phyloP scores from a whole-genome alignment of 495 filamentous ascomycete species.

The Aspergillus avenaceus region DNA sequence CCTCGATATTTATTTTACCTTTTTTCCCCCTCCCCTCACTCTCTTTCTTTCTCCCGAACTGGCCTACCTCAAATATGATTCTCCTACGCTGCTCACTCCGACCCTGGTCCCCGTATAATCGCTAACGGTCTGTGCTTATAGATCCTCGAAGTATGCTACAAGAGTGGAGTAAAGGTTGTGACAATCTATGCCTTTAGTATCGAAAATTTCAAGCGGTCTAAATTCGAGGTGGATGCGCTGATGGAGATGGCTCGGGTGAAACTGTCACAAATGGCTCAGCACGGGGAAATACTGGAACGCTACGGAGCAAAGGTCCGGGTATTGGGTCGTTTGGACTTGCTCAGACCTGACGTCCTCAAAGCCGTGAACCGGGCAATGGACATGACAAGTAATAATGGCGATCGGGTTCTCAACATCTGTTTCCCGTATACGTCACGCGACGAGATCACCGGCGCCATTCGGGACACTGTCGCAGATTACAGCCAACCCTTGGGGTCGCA shows the following conservation, averaged over 20 bases:
- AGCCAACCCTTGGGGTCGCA: constrained; percentile 56
- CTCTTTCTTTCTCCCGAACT: not conserved
- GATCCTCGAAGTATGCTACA: constrained; percentile 97
- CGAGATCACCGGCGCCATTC: constrained; percentile 91
- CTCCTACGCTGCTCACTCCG: no score
- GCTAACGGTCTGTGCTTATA: constrained; percentile 20
- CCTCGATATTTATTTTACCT: not conserved
- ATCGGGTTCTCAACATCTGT: constrained; percentile 88
- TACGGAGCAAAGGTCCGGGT: constrained; percentile 87
- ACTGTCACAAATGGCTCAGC: constrained; percentile 82
- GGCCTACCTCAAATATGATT: not conserved
- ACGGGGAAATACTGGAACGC: constrained; percentile 86
- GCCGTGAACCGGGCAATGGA: constrained; percentile 78
- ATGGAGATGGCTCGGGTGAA: constrained; percentile 99
- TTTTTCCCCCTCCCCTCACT: not conserved
- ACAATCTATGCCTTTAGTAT: constrained; percentile 98
- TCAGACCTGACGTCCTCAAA: constrained; percentile 81
- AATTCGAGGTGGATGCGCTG: constrained; percentile 92
- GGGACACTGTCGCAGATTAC: constrained; percentile 78
- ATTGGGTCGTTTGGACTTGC: constrained; percentile 72
- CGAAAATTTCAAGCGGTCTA: constrained; percentile 98
- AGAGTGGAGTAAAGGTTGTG: constrained; percentile 87
- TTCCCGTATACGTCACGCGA: constrained; percentile 95
- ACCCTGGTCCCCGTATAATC: no score
- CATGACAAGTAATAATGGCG: constrained; percentile 77